A percentile compares a stretch with the other conserved stretches of the same genome.
These are phyloP conservation scores for Trifolium dubium DNA, from an alignment of 306 rosid species.

Conservation along the genomic window DNA sequence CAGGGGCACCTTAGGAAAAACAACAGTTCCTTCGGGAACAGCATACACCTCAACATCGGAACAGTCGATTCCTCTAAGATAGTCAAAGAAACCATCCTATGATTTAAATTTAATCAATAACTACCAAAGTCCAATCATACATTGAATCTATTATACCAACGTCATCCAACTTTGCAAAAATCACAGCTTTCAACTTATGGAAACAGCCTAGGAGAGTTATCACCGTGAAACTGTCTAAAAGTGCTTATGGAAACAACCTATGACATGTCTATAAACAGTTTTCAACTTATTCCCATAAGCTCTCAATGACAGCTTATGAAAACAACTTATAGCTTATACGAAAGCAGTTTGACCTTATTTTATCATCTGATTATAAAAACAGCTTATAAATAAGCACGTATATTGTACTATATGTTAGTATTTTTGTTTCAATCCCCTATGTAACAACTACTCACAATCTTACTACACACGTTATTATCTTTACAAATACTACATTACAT, in stretches of 20 bases:
- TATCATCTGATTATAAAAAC: not conserved
- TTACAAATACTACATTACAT: too few relatives aligned
- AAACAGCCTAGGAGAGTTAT: not conserved
- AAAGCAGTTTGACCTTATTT: not conserved
- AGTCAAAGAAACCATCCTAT: constrained; percentile 87
- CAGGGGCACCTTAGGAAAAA: constrained; percentile 92
- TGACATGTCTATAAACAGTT: not conserved
- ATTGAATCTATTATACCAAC: not conserved
- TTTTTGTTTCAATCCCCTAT: constrained; percentile 1
- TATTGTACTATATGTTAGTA: not conserved
- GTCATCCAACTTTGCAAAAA: constrained; percentile 26
- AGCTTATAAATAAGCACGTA: not conserved
- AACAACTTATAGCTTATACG: not conserved
- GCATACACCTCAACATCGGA: constrained; percentile 90
- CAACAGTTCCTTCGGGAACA: constrained; percentile 83
- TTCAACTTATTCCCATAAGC: not conserved
- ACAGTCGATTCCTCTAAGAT: constrained; percentile 88
- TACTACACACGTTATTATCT: too few relatives aligned
- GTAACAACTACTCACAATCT: too few relatives aligned
- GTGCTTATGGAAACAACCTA: not conserved
- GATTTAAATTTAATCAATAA: constrained; percentile 36
- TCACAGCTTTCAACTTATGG: not conserved
- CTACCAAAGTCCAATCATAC: constrained; percentile 14
- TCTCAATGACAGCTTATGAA: not conserved
- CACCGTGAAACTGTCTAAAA: not conserved